These are phyloP conservation scores for Tylopilus rubrobrunneus DNA, from an alignment of 768 basidiomycete genomes.

Conservation along the genomic window DNA sequence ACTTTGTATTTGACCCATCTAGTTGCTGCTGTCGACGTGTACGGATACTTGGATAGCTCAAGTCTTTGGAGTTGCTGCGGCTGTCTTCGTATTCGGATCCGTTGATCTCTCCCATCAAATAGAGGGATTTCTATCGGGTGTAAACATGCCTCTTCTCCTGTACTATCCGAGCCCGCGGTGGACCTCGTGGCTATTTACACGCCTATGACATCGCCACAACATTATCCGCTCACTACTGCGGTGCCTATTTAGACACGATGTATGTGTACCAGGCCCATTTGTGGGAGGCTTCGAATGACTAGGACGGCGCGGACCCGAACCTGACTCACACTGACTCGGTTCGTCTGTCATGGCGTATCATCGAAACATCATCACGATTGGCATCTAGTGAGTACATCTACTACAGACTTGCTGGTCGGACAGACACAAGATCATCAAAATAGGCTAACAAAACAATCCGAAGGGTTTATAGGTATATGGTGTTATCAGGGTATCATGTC, in stretches of 20 bases:
- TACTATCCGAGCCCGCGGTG: slow-evolving; percentile 1
- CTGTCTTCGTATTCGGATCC: not conserved
- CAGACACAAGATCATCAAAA: not conserved
- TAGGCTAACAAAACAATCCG: slow-evolving; percentile 10
- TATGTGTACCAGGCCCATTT: not conserved
- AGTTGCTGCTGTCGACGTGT: not conserved
- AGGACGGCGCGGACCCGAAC: not conserved
- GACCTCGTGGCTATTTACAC: not conserved
- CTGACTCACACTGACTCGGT: no score
- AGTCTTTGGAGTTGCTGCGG: not conserved
- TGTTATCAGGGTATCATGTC: slow-evolving; percentile 18
- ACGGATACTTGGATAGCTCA: no score
- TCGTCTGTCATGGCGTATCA: no score
- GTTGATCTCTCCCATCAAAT: not conserved
- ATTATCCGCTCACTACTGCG: no score
- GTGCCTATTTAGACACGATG: not conserved
- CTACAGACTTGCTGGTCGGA: slow-evolving; percentile 4
- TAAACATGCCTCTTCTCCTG: not conserved
- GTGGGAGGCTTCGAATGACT: slow-evolving; percentile 2
- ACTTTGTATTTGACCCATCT: not conserved
- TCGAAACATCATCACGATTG: not conserved
- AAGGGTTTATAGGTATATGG: slow-evolving; percentile 14
- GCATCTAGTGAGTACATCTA: slow-evolving; percentile 1
- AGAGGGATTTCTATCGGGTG: not conserved
- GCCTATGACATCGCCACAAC: slow-evolving; percentile 2